Evolutionary conservation across 2,329 filamentous ascomycete species (phyloP), one percentile per base, ranked within the genome.

Genomic region (Trichoderma aggressivum): DNA sequence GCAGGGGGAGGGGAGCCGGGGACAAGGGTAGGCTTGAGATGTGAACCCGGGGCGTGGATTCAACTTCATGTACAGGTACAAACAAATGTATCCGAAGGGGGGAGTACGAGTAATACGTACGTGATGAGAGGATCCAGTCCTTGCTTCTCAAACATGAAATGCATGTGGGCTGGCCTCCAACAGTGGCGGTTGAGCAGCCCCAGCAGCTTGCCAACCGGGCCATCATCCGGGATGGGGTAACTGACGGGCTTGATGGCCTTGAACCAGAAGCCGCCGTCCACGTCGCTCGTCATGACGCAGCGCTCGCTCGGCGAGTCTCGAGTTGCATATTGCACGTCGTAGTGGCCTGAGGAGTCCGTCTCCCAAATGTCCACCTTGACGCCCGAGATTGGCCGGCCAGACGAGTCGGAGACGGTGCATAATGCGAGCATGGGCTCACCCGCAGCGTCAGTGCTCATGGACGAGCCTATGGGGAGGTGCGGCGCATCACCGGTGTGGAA

Each of bases 71-170:
- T 26, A 32, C 16, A 8, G 14, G 32, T 16, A 55, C 34, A 5
- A 32, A n/a, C n/a, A n/a, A n/a, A 21, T n/a, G 56, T 21, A 58
- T 21, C 55, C 18, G 55, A 30, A 21, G 11, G 56, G 26, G n/a
- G 39, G 18, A 59, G 28, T 24, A 89, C 90, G 74, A 59, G 6
- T 16, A 59, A n/a, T 24, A 89, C 90, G 74, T 84, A 94, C 92
- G 93, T 97, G 78, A 96, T 91, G 76, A 97, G 81, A 78, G 91
- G 88, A 83, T 97, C 93, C 82, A 88, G 94, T 0, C 92, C 92
- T 39, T 85, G 80, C 84, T 93, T 94, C 78, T 91, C 89, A 82
- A 97, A 94, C 92, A 97, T 96, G 77, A 96, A 96, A 80, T 96
- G 93, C 85, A 95, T 88, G 80, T 96, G 93, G 24, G 90, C 88